These are phyloP conservation scores for Cucumis hystrix DNA, from an alignment of 306 rosid genomes.

Conservation along the genomic window DNA sequence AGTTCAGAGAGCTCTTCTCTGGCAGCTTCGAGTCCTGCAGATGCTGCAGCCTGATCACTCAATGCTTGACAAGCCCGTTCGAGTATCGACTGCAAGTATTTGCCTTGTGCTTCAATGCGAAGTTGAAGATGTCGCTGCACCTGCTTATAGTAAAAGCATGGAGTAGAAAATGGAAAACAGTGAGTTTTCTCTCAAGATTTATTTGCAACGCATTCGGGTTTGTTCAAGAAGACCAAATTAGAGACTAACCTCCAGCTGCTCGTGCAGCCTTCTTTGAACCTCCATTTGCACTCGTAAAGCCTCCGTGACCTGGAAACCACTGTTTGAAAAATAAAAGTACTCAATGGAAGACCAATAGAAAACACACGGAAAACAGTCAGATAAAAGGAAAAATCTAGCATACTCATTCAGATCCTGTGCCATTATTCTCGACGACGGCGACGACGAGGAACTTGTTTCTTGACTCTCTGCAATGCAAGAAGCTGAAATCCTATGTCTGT, in stretches of 20 bases:
- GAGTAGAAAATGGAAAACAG: not conserved
- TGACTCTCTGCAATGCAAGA: slow-evolving; percentile 46
- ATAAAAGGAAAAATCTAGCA: not conserved
- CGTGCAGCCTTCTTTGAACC: slow-evolving; percentile 49
- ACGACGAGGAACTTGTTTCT: slow-evolving; percentile 40
- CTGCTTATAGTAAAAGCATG: slow-evolving; percentile 10
- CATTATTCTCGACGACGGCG: slow-evolving; percentile 29
- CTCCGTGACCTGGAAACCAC: slow-evolving; percentile 49
- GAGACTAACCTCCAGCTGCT: slow-evolving; percentile 45
- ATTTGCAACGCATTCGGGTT: not conserved
- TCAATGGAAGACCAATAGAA: not conserved
- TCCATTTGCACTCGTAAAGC: slow-evolving; percentile 54
- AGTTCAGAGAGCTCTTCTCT: slow-evolving; percentile 44
- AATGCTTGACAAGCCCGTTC: slow-evolving; percentile 42
- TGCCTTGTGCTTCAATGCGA: slow-evolving; percentile 50
- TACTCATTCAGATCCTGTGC: slow-evolving; percentile 36
- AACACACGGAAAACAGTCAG: not conserved
- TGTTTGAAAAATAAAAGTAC: slow-evolving; percentile 11
- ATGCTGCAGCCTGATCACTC: slow-evolving; percentile 27
- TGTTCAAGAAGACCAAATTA: not conserved
- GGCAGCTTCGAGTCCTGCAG: slow-evolving; percentile 33
- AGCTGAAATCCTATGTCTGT: slow-evolving; percentile 22
- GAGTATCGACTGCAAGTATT: slow-evolving; percentile 47
- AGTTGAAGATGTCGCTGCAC: slow-evolving; percentile 51
- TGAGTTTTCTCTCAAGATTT: not conserved